Conservation (phyloP, 1,284 basidiomycete genomes). For the Agaricales sp. region DNA sequence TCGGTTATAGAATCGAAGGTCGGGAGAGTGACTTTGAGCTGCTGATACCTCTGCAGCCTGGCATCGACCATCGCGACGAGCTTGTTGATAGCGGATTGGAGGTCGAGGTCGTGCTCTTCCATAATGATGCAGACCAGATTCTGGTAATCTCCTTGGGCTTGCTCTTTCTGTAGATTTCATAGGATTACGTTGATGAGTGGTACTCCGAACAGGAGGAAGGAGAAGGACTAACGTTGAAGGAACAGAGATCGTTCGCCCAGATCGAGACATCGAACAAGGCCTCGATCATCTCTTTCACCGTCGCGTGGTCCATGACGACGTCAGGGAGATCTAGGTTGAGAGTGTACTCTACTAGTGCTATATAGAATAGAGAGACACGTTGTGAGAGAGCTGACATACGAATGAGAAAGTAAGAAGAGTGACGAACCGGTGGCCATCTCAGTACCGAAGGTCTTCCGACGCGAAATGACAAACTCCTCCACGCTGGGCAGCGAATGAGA, state of each 20-base stretch:
- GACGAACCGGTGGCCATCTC: not conserved
- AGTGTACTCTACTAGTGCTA: not conserved
- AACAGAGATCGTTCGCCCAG: not conserved
- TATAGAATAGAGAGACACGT: not conserved
- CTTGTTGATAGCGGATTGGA: conserved; percentile 1
- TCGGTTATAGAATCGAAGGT: not conserved
- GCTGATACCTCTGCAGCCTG: not conserved
- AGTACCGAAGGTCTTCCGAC: not conserved
- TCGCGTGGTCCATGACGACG: not conserved
- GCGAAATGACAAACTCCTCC: not conserved
- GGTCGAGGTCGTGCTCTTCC: not conserved
- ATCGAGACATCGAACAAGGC: not conserved
- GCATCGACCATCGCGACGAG: not conserved
- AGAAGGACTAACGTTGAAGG: not conserved
- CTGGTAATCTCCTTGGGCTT: conserved; percentile 1
- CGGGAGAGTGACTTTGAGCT: not conserved
- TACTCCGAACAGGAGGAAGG: not conserved
- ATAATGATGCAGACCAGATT: not conserved
- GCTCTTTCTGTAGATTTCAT: not conserved
- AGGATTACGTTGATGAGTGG: not conserved
- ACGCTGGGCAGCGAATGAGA: not conserved
- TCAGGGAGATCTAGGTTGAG: not conserved
- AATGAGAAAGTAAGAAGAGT: not conserved
- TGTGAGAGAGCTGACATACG: not conserved
- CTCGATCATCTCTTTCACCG: not conserved